Conservation (phyloP, 805 yeast genomes). For the Sugiyamaella boreocaroliniensis region DNA sequence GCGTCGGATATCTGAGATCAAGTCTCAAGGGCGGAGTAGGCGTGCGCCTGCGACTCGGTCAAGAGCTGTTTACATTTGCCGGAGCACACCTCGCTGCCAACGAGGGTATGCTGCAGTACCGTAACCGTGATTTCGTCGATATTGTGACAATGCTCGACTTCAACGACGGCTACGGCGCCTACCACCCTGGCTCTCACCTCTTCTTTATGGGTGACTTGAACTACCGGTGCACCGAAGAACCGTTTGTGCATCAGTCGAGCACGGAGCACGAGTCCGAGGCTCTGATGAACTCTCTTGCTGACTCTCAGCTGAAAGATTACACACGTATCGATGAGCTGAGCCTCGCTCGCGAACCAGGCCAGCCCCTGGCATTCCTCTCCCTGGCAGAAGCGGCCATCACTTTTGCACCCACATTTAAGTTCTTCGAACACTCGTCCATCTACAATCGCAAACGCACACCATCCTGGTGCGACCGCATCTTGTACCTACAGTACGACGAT, state of each 20-base stretch:
- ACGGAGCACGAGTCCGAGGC: not conserved
- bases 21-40: conserved; percentile 74
- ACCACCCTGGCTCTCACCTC: conserved; percentile 50
- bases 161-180: conserved; percentile 47
- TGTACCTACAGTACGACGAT: conserved; percentile 44
- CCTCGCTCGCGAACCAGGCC: conserved; percentile 17
- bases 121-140: conserved; percentile 48
- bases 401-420: conserved; percentile 82
- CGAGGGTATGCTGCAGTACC: conserved; percentile 52
- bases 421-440: conserved; percentile 37
- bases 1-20: conserved; percentile 50
- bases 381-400: conserved; percentile 58
- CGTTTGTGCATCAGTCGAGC: conserved; percentile 11
- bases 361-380: conserved; percentile 48
- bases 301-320: not conserved
- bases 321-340: conserved; percentile 43
- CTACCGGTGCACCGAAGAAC: conserved; percentile 48
- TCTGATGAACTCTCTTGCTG: not conserved
- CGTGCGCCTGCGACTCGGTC: conserved; percentile 39
- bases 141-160: conserved; percentile 52
- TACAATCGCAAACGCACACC: conserved; percentile 60
- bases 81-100: conserved; percentile 70
- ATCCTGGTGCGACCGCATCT: conserved; percentile 86
- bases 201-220: conserved; percentile 84
- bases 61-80: conserved; percentile 48